Percentiles rank a stretch among this genome's conserved stretches.
Conservation (phyloP, 2,329 filamentous ascomycete species). For the Penicillium palitans region DNA sequence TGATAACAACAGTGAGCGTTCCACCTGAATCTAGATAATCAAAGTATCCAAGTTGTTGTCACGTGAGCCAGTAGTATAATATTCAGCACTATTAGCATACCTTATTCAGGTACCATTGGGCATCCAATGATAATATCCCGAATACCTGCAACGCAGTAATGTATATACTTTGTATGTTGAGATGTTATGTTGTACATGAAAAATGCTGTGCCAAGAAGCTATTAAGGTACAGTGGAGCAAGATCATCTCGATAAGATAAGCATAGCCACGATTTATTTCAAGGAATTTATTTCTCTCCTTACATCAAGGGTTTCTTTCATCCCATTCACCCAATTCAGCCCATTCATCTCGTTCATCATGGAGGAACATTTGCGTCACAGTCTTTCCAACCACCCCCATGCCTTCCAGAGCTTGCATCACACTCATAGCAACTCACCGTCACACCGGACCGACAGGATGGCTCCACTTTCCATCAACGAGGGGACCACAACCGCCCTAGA, state of each 20-base stretch:
- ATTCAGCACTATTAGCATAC: neutral
- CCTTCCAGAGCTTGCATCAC: constrained; percentile 27
- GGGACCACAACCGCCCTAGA: constrained; percentile 48
- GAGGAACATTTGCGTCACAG: constrained; percentile 34
- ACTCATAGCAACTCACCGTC: constrained; percentile 23
- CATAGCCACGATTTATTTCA: neutral
- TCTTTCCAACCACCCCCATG: constrained; percentile 30
- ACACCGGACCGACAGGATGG: constrained; percentile 24
- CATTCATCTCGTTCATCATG: constrained; percentile 19
- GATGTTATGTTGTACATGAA: neutral
- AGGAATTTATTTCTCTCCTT: constrained; percentile 7
- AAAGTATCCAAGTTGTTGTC: neutral
- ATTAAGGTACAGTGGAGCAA: neutral
- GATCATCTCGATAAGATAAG: constrained; percentile 1
- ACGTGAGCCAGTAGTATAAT: neutral
- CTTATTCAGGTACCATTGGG: neutral
- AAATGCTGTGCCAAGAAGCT: neutral
- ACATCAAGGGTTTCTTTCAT: constrained; percentile 1
- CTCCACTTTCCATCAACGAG: constrained; percentile 29
- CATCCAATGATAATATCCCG: neutral
- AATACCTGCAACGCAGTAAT: neutral
- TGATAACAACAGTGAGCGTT: too few species aligned
- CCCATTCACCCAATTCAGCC: neutral
- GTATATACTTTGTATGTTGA: neutral
- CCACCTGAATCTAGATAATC: neutral